Base-by-base conservation (phyloP, 164 flowering plant genomes). In the Amborella trichopoda region DNA sequence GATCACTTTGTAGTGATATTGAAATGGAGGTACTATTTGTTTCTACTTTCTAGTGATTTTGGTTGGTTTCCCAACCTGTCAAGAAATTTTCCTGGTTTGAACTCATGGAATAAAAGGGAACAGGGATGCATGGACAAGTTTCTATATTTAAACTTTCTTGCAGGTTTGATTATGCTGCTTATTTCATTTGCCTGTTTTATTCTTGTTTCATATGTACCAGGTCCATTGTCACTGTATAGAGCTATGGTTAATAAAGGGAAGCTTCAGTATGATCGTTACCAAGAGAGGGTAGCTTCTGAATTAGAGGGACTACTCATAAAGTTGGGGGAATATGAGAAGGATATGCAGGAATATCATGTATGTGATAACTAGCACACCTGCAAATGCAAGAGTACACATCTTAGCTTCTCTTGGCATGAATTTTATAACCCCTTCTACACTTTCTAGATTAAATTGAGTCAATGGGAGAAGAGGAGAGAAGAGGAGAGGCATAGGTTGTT, bases 321-420 rank as follows among this genome's bases (percentile, higher is more conserved):
- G 53, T 69, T 91, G 71, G 71, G 81, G 52, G 73, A 78, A 26
- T 91, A 86, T 64, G 91, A 86, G 64, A 75, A 67, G 51, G 87
- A 86, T 32, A 91, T 91, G 98, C 73, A 80, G 57, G 81, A 73
- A 37, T 91, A 81, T 61, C 89, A 81, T 71, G 96, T 90, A 34
- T 56, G 62, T 18, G 4, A n/a, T n/a, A n/a, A n/a, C n/a, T n/a
- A n/a, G n/a, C n/a, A n/a, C n/a, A n/a, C n/a, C n/a, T n/a, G n/a
- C n/a, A n/a, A n/a, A n/a, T n/a, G n/a, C n/a, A n/a, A n/a, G n/a
- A n/a, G n/a, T n/a, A n/a, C n/a, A n/a, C n/a, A n/a, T n/a, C n/a
- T n/a, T n/a, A n/a, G n/a, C n/a, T n/a, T n/a, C n/a, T n/a, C n/a
- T n/a, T n/a, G n/a, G n/a, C n/a, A n/a, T n/a, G n/a, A n/a, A n/a